Evolutionary conservation across 2,329 filamentous ascomycete species (phyloP).

Genomic region (Rhynchosporium secalis): DNA sequence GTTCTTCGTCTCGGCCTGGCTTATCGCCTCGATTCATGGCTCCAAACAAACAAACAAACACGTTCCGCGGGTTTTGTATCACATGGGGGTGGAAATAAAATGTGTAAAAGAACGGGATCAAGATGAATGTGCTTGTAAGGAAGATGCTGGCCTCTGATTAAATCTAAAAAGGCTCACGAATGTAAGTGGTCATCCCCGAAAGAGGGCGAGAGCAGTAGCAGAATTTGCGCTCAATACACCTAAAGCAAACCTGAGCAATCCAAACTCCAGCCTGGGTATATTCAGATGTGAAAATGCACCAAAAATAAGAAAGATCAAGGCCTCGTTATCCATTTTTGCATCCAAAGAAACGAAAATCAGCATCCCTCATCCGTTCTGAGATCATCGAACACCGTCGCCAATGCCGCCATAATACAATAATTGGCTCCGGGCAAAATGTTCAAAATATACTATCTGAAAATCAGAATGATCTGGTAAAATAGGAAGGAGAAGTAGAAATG

Average conservation of each 20-base stretch:
- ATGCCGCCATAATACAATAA: constrained; percentile 24
- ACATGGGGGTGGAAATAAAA: too few relatives aligned
- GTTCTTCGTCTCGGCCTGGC: too few relatives aligned
- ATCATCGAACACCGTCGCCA: constrained; percentile 28
- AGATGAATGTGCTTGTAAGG: too few relatives aligned
- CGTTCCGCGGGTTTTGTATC: too few relatives aligned
- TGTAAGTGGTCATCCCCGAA: background rate
- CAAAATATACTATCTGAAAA: constrained; percentile 20
- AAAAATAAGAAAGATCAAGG: background rate
- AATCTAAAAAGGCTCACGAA: background rate
- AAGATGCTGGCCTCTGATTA: too few relatives aligned
- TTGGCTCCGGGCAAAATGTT: constrained; percentile 21
- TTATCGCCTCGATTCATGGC: too few relatives aligned
- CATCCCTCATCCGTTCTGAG: constrained; percentile 27
- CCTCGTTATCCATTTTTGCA: background rate
- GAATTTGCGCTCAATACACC: background rate
- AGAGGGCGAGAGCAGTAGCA: background rate
- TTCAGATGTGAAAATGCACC: background rate
- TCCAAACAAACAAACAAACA: too few relatives aligned
- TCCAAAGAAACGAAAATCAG: background rate
- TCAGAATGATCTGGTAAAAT: constrained; percentile 6
- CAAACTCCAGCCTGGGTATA: background rate
- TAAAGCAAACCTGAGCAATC: background rate
- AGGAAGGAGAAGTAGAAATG: background rate
- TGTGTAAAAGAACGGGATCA: too few relatives aligned